These are phyloP conservation scores for Diaporthe caulivora DNA, from an alignment of 2,329 filamentous ascomycete species.

Conservation along the genomic window DNA sequence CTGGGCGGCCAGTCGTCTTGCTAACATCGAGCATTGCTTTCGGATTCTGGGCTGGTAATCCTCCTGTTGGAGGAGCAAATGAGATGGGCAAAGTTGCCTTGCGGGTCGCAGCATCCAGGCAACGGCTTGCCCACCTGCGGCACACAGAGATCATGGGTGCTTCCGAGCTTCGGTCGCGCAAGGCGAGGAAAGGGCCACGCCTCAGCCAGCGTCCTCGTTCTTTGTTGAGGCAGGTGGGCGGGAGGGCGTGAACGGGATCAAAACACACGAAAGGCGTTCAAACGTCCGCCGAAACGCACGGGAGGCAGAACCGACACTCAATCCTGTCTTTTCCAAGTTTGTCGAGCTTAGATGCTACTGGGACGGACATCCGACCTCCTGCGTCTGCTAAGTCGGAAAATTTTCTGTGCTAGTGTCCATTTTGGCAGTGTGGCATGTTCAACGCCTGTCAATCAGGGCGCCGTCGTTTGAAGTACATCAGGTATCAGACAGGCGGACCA, in stretches of 20 bases:
- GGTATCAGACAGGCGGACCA: neutral
- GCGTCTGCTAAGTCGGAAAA: slow-evolving; percentile 17
- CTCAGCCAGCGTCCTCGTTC: neutral
- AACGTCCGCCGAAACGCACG: slow-evolving; percentile 28
- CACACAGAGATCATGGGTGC: neutral
- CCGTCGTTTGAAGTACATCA: slow-evolving; percentile 10
- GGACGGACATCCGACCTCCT: slow-evolving; percentile 26
- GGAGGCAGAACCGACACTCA: slow-evolving; percentile 1
- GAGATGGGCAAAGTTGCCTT: slow-evolving; percentile 19
- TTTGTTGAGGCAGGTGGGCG: neutral
- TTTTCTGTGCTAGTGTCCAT: slow-evolving; percentile 19
- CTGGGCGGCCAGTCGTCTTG: neutral
- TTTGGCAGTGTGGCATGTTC: slow-evolving; percentile 16
- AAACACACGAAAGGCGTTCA: slow-evolving; percentile 3
- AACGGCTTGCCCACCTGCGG: neutral
- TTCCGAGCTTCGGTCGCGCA: neutral
- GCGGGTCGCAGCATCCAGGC: slow-evolving; percentile 4
- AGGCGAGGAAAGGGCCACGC: neutral
- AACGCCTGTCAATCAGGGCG: slow-evolving; percentile 28
- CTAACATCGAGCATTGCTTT: neutral
- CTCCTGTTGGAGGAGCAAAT: neutral
- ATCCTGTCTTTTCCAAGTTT: neutral
- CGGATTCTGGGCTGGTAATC: neutral
- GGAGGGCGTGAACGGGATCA: neutral
- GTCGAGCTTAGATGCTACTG: neutral